Evolutionary conservation across 305 asterid genomes (phyloP), one percentile per base, ranked within the genome.

Genomic region (Fraxinus platypoda): DNA sequence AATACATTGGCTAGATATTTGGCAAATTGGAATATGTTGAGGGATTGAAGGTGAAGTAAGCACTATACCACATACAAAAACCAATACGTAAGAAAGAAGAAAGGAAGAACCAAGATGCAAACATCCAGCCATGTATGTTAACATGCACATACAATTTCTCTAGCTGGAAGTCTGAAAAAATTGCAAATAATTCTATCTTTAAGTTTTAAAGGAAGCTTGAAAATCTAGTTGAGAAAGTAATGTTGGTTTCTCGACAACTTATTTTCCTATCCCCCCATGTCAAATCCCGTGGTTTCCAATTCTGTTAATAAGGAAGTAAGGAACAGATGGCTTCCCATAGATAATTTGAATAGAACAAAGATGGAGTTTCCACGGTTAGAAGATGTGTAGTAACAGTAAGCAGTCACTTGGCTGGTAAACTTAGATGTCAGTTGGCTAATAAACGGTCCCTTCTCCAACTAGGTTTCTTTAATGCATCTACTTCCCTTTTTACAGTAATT

Each of bases 341-440:
- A 49, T 49, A 49, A 49, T 49, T 49, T 49, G 59, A 49, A 49
- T 49, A 49, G 19, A 49, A 49, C 59, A 49, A 76, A 46, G 38
- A 12, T 76, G 30, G 33, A 34, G 54, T n/a, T 28, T 26, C 66
- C 38, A 33, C 21, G 78, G 71, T 13, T 57, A 19, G 68, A 57
- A 57, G 13, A 26, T 66, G 35, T 12, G 15, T 72, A 49, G 35
- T 4, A 15, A 21, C 31, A 68, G 26, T 12, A 49, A 38, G 72
- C 73, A 79, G 38, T 68, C 79, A 25, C 21, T 78, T 19, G 74
- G 6, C 52, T 77, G 30, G 70, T 77, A 80, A 37, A 46, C 31
- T 74, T 34, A 38, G 77, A 78, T 52, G 78, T 73, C 80, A 52
- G 34, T 43, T 62, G 49, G 72, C 46, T 62, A 41, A 46, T 78